Evolutionary conservation across 2,329 filamentous ascomycete genomes (phyloP).

Genomic region (Hypocrella siamensis): DNA sequence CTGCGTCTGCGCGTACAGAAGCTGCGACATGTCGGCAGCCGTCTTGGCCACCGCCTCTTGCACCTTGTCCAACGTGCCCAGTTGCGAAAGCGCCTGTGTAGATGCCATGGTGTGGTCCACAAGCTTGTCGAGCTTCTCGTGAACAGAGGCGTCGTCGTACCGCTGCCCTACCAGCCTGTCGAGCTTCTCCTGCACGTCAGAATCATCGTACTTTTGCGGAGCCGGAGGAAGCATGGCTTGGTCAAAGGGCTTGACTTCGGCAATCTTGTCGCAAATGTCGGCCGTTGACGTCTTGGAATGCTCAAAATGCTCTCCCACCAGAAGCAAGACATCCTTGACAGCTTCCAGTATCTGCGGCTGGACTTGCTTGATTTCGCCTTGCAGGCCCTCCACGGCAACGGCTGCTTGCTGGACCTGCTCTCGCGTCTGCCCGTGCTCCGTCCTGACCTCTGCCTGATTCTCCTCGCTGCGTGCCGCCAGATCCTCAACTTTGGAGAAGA

Average conservation of each 20-base stretch:
- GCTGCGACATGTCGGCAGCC: constrained; percentile 68
- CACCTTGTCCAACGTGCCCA: constrained; percentile 76
- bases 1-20: constrained; percentile 62
- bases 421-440: constrained; percentile 69
- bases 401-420: constrained; percentile 66
- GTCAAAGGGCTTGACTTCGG: constrained; percentile 45
- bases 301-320: constrained; percentile 78
- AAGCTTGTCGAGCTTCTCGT: constrained; percentile 27
- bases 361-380: constrained; percentile 64
- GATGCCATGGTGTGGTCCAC: constrained; percentile 50
- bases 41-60: constrained; percentile 76
- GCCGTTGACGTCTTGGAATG: constrained; percentile 56
- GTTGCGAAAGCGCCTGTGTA: constrained; percentile 54
- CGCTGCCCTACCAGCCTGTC: constrained; percentile 10
- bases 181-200: constrained; percentile 12
- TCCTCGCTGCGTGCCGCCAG: constrained; percentile 64
- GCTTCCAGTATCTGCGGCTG: constrained; percentile 80
- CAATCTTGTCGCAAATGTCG: constrained; percentile 40
- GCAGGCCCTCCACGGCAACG: constrained; percentile 56
- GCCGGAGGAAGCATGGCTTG: constrained; percentile 36
- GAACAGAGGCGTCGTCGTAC: constrained; percentile 35
- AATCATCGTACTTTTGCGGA: constrained; percentile 33
- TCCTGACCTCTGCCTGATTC: constrained; percentile 54
- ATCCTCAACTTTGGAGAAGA: constrained; percentile 70
- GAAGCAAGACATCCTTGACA: constrained; percentile 68